A percentile compares a stretch with the other conserved stretches of the same genome.
Conservation (phyloP, 345 rosid genomes). For the Ceriops tagal region DNA sequence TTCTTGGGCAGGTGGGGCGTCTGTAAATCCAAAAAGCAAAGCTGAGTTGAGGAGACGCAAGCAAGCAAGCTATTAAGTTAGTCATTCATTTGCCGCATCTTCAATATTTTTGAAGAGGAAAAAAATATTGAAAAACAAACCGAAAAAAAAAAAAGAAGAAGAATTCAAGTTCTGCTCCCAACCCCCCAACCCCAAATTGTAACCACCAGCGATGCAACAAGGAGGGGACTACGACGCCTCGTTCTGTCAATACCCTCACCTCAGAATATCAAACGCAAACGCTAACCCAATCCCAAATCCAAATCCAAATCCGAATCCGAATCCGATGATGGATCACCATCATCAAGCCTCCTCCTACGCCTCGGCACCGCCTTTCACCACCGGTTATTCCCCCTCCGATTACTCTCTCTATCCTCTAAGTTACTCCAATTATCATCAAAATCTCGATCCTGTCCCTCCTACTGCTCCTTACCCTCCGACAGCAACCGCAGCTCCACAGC, state of each 20-base stretch:
- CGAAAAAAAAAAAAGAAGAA: not conserved
- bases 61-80: too few species aligned
- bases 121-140: too few species aligned
- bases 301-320: slow-evolving; percentile 15
- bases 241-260: slow-evolving; percentile 49
- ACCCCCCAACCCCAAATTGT: not conserved
- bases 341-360: slow-evolving; percentile 49
- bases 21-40: too few species aligned
- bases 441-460: slow-evolving; percentile 48
- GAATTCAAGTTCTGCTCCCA: too few species aligned
- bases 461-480: slow-evolving; percentile 58
- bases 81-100: too few species aligned
- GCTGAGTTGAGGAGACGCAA: too few species aligned
- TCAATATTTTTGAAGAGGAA: too few species aligned
- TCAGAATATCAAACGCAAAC: slow-evolving; percentile 24
- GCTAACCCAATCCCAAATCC: slow-evolving; percentile 38
- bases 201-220: slow-evolving; percentile 31
- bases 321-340: slow-evolving; percentile 30
- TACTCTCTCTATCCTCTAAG: slow-evolving; percentile 46
- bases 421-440: slow-evolving; percentile 52
- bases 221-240: slow-evolving; percentile 61
- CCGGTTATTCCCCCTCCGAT: slow-evolving; percentile 52
- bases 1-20: too few species aligned
- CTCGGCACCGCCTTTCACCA: slow-evolving; percentile 72
- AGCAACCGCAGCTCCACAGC: slow-evolving; percentile 14